These are phyloP conservation scores for Sicyos baderoa DNA, from an alignment of 306 rosid species.

Conservation along the genomic window DNA sequence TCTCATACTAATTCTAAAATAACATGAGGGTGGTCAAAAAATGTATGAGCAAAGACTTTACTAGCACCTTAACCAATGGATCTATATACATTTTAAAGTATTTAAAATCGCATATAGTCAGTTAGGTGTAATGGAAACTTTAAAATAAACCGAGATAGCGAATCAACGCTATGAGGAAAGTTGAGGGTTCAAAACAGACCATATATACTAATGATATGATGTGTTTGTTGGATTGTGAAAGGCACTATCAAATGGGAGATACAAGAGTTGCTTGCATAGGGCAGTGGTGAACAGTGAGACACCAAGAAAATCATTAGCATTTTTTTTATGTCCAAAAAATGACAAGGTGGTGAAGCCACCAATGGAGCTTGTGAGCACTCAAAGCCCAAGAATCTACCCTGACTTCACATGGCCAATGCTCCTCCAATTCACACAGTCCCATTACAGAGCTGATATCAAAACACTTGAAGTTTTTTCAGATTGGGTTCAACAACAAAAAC, in stretches of 20 bases:
- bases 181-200: too few species aligned
- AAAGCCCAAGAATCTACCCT: slow-evolving; percentile 59
- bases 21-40: too few species aligned
- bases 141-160: too few species aligned
- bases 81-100: too few species aligned
- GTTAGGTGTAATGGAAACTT: too few species aligned
- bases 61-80: too few species aligned
- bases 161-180: too few species aligned
- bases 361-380: slow-evolving; percentile 46
- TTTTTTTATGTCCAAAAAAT: slow-evolving; percentile 75
- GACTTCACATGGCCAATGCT: slow-evolving; percentile 94
- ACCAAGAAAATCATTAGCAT: slow-evolving; percentile 82
- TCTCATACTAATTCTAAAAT: too few species aligned
- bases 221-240: neutral
- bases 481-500: slow-evolving; percentile 39
- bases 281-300: slow-evolving; percentile 83
- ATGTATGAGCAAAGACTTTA: too few species aligned
- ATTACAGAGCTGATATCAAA: slow-evolving; percentile 83
- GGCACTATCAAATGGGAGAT: slow-evolving; percentile 93
- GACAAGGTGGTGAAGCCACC: slow-evolving; percentile 85
- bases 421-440: slow-evolving; percentile 72
- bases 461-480: slow-evolving; percentile 69
- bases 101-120: too few species aligned
- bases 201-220: too few species aligned
- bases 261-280: slow-evolving; percentile 88